Evolutionary conservation across 345 rosid genomes (phyloP).

Genomic region (Draba incana): DNA sequence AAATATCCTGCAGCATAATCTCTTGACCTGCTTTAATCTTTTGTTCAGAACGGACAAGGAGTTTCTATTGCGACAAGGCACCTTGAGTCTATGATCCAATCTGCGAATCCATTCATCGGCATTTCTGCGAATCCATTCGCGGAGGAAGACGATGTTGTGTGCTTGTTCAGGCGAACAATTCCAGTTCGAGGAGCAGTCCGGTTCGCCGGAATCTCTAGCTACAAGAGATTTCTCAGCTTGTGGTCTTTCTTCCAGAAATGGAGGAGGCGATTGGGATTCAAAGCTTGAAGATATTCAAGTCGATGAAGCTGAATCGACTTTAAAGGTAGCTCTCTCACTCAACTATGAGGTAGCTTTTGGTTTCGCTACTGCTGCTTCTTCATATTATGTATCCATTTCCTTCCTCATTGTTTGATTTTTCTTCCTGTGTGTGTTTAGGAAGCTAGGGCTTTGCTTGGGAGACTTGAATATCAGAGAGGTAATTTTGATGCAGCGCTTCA

Average conservation of each 20-base stretch:
- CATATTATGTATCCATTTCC: too few relatives aligned
- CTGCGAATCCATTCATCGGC: too few relatives aligned
- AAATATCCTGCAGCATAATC: background rate
- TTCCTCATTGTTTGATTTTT: conserved; percentile 2
- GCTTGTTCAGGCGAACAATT: conserved; percentile 98
- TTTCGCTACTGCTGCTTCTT: background rate
- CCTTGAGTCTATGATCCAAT: conserved; percentile 96
- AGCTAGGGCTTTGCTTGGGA: conserved; percentile 95
- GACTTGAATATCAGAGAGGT: conserved; percentile 91
- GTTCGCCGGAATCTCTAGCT: conserved; percentile 90
- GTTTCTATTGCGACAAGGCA: conserved; percentile 98
- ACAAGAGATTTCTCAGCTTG: conserved; percentile 93
- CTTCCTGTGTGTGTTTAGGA: conserved; percentile 51
- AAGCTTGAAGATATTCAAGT: conserved; percentile 78
- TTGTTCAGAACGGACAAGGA: conserved; percentile 88
- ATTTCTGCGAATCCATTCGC: background rate
- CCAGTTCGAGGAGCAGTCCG: conserved; percentile 82
- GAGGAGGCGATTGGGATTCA: conserved; percentile 74
- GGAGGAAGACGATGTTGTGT: conserved; percentile 70
- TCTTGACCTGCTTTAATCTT: conserved; percentile 19
- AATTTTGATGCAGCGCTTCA: conserved; percentile 95
- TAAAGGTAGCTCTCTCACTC: conserved; percentile 93
- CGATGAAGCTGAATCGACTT: conserved; percentile 94
- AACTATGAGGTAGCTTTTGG: conserved; percentile 98
- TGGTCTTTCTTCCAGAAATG: conserved; percentile 70